Percentiles rank a stretch among this genome's conserved stretches.
Conservation (phyloP, 2,329 filamentous ascomycete species). For the Cytospora paraplurivora region DNA sequence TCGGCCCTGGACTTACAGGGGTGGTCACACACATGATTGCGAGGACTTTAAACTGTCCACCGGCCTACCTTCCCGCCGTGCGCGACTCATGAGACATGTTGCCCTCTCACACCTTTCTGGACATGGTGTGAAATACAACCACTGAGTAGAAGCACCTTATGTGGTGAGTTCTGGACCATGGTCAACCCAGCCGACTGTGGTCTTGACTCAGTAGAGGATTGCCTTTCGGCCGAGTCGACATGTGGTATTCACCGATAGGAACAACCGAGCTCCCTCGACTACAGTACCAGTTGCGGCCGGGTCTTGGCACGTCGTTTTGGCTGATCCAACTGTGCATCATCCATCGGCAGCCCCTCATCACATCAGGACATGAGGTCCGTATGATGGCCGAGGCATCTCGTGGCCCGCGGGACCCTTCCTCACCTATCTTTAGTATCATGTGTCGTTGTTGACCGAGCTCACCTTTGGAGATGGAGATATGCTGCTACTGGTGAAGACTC, state of each 20-base stretch:
- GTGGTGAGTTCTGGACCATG: too few species aligned
- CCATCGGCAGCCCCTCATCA: slow-evolving; percentile 6
- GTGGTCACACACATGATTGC: neutral
- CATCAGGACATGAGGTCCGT: slow-evolving; percentile 16
- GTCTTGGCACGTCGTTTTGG: neutral
- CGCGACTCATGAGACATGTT: slow-evolving; percentile 1
- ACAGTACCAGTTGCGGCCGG: neutral
- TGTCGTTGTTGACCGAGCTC: neutral
- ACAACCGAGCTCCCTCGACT: neutral
- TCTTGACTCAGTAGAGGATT: too few species aligned
- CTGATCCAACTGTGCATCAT: neutral
- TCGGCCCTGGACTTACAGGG: neutral
- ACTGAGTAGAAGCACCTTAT: too few species aligned
- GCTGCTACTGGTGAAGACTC: neutral
- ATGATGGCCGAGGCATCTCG: slow-evolving; percentile 8
- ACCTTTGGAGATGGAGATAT: neutral
- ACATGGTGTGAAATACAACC: too few species aligned
- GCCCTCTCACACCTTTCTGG: neutral
- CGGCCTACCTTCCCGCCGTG: slow-evolving; percentile 3
- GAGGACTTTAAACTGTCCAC: neutral
- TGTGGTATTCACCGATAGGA: neutral
- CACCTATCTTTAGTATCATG: neutral
- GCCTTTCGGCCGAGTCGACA: neutral
- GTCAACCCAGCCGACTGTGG: too few species aligned
- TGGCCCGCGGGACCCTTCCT: slow-evolving; percentile 11